Evolutionary conservation across 2,329 filamentous ascomycete genomes (phyloP).

Genomic region (Gaeumannomyces tritici): DNA sequence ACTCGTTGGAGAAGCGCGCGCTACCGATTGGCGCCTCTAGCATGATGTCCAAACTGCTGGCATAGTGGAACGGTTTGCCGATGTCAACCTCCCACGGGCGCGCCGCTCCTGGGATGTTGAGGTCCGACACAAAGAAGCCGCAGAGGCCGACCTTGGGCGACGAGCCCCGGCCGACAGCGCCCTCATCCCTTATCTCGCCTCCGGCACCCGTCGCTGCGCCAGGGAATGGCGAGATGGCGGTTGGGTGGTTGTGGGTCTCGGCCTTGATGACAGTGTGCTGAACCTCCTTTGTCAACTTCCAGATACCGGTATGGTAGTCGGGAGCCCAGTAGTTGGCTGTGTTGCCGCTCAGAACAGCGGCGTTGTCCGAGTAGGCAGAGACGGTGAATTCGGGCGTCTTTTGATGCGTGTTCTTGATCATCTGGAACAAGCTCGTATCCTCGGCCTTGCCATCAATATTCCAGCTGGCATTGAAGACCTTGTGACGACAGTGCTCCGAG

Average conservation of each 20-base stretch:
- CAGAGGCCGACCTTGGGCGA: conserved; percentile 84
- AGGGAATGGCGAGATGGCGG: conserved; percentile 84
- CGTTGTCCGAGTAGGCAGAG: conserved; percentile 95
- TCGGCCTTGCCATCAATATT: conserved; percentile 81
- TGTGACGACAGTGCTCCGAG: conserved; percentile 80
- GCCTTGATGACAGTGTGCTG: conserved; percentile 90
- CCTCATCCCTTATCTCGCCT: conserved; percentile 92
- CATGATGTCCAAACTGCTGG: conserved; percentile 94
- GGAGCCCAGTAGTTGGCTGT: conserved; percentile 76
- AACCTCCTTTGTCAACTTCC: conserved; percentile 76
- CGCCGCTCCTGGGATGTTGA: conserved; percentile 73
- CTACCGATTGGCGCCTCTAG: conserved; percentile 91
- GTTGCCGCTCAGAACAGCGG: conserved; percentile 76
- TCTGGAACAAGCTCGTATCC: conserved; percentile 75
- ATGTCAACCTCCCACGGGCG: conserved; percentile 89
- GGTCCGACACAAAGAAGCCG: conserved; percentile 92
- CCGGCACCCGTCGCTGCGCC: conserved; percentile 93
- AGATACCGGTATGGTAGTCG: conserved; percentile 75
- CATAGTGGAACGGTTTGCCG: conserved; percentile 83
- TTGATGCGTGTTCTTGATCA: conserved; percentile 95
- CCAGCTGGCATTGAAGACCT: conserved; percentile 96
- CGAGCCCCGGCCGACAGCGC: conserved; percentile 85
- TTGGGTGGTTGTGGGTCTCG: conserved; percentile 96
- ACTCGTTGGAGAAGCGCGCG: conserved; percentile 96
- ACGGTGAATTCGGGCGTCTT: conserved; percentile 73